A percentile compares a stretch with the other conserved stretches of the same genome.
phyloP scores from a whole-genome alignment of 164 flowering plant genomes.

The Aristolochia fimbriata region DNA sequence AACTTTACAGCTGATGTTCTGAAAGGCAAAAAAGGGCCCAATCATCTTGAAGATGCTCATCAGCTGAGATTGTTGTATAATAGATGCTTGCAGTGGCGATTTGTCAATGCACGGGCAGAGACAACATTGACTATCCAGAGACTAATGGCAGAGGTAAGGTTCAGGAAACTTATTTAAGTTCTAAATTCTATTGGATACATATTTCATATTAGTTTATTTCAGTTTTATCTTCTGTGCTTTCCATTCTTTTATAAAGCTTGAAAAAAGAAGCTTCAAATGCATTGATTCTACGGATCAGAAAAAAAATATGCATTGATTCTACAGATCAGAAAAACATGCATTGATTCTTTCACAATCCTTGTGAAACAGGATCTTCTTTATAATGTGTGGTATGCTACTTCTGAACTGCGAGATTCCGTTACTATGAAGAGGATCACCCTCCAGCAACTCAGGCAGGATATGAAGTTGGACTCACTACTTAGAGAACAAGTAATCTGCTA shows the following conservation, averaged over 20 bases:
- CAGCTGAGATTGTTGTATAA: conserved; percentile 70
- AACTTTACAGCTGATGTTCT: conserved; percentile 58
- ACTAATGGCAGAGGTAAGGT: conserved; percentile 58
- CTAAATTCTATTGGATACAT: no score
- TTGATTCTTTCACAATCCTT: not conserved
- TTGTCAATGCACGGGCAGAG: conserved; percentile 65
- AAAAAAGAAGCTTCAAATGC: no score
- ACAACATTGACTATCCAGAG: conserved; percentile 45
- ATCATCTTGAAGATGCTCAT: conserved; percentile 81
- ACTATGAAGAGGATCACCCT: conserved; percentile 45
- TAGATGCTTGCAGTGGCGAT: conserved; percentile 79
- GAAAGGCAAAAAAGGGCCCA: conserved; percentile 56
- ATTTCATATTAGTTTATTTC: no score
- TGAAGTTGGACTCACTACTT: conserved; percentile 50
- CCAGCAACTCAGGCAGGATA: conserved; percentile 55
- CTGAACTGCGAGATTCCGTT: conserved; percentile 54
- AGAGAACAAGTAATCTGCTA: conserved; percentile 48
- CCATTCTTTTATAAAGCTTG: no score
- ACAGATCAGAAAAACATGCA: no score
- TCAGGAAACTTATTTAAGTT: no score
- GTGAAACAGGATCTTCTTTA: conserved; percentile 48
- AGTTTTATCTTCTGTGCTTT: no score
- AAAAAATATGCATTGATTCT: no score
- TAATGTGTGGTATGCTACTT: conserved; percentile 53
- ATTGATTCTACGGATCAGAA: no score